phyloP scores from a whole-genome alignment of 495 filamentous ascomycete genomes.

The Neurospora sp. region DNA sequence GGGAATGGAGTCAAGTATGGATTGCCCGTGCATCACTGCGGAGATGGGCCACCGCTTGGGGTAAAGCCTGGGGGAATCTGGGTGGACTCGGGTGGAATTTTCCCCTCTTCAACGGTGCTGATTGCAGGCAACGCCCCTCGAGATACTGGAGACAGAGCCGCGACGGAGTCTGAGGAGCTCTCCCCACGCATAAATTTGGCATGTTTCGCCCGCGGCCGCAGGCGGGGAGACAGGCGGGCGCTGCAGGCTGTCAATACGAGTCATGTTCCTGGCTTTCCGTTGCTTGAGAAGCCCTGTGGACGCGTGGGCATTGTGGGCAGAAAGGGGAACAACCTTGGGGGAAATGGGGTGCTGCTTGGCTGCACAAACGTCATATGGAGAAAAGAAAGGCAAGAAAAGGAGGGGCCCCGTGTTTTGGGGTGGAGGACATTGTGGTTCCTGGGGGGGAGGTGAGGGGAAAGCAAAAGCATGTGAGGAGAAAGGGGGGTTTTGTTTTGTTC shows the following conservation, averaged over 20 bases:
- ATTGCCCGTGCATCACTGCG: neutral
- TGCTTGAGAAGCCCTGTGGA: neutral
- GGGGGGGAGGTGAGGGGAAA: neutral
- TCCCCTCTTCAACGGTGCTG: neutral
- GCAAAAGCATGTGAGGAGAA: neutral
- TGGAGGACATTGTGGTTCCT: neutral
- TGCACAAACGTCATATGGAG: neutral
- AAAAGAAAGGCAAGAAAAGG: neutral
- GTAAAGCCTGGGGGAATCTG: neutral
- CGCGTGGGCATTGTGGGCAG: neutral
- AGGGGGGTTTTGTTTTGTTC: neutral
- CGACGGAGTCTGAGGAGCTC: neutral
- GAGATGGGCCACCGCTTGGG: neutral
- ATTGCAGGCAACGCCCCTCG: neutral
- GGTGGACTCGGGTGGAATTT: neutral
- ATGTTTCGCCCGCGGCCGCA: neutral
- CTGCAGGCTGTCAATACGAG: neutral
- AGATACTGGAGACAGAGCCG: neutral
- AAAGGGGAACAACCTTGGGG: neutral
- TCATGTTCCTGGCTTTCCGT: neutral
- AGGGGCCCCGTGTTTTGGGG: neutral
- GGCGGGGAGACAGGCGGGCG: neutral
- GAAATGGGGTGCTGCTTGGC: neutral
- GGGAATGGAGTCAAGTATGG: neutral
- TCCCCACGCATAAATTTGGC: neutral